phyloP scores from a whole-genome alignment of 2,329 filamentous ascomycete species.

The Pseudonectria buxi region DNA sequence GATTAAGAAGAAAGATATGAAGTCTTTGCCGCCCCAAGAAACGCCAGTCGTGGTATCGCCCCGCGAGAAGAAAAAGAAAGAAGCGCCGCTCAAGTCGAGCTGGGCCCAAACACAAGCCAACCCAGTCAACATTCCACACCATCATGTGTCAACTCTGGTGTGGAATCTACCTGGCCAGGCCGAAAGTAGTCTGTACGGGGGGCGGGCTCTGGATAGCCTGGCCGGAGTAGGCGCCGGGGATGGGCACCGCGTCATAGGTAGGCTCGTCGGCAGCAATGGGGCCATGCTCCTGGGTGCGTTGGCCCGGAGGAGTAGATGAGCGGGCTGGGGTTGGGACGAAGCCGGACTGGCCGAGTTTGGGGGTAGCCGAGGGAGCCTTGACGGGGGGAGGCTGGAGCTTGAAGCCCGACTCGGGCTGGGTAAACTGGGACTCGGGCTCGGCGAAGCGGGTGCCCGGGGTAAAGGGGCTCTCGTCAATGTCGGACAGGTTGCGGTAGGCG shows the following conservation, averaged over 20 bases:
- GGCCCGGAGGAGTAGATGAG: conserved; percentile 27
- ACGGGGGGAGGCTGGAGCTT: conserved; percentile 78
- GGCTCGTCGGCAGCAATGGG: conserved; percentile 71
- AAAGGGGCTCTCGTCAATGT: conserved; percentile 43
- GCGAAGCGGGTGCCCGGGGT: conserved; percentile 50
- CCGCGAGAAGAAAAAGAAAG: conserved; percentile 8
- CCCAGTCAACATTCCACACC: conserved; percentile 2
- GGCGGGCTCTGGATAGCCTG: conserved; percentile 47
- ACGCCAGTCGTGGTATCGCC: conserved; percentile 13
- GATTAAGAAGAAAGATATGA: conserved; percentile 1
- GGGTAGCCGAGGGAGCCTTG: conserved; percentile 71
- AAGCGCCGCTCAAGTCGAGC: conserved; percentile 1
- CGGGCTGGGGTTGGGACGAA: conserved; percentile 49
- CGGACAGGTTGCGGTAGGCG: conserved; percentile 44
- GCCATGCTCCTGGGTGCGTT: conserved; percentile 56
- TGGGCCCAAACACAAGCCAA: conserved; percentile 4
- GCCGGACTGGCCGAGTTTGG: conserved; percentile 55
- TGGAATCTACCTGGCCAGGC: conserved; percentile 23
- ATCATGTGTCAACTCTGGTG: conserved; percentile 1
- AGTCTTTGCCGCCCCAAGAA: conserved; percentile 3
- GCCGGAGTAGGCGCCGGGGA: conserved; percentile 73
- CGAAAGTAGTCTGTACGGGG: conserved; percentile 38
- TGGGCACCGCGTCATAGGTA: conserved; percentile 78
- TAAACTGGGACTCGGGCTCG: conserved; percentile 58
- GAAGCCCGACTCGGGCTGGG: conserved; percentile 56